phyloP scores from a whole-genome alignment of 495 filamentous ascomycete species.

The Talaromyces nanjingensis region DNA sequence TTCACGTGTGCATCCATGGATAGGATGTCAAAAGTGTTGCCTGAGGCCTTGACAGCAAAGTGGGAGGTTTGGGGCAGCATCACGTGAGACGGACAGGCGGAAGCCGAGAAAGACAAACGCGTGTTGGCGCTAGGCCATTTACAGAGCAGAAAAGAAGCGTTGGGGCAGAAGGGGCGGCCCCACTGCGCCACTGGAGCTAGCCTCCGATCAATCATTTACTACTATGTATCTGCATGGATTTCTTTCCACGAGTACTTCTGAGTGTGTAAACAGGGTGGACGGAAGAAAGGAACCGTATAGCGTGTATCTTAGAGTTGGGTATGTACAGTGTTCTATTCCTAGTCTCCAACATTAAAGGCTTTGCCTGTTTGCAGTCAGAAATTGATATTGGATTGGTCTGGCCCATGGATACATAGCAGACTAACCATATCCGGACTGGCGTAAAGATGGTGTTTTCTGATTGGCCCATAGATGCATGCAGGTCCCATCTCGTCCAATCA shows the following conservation, averaged over 20 bases:
- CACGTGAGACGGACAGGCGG: not conserved
- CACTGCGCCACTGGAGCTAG: not conserved
- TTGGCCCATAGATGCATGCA: not conserved
- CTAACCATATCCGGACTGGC: not conserved
- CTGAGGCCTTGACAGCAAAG: not conserved
- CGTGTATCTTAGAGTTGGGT: too few relatives aligned
- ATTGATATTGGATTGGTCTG: not conserved
- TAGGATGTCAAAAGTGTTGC: not conserved
- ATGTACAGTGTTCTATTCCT: too few relatives aligned
- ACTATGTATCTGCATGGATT: too few relatives aligned
- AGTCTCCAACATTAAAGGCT: not conserved
- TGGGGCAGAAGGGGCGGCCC: conserved; percentile 1
- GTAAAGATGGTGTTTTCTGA: not conserved
- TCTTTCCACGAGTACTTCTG: too few relatives aligned
- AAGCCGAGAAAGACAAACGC: not conserved
- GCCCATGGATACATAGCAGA: not conserved
- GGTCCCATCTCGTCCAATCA: not conserved
- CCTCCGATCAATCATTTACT: not conserved
- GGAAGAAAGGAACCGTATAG: too few relatives aligned
- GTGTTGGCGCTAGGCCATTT: not conserved
- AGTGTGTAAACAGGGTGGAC: too few relatives aligned
- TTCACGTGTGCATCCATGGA: not conserved
- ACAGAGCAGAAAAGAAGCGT: not conserved
- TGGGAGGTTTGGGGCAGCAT: not conserved
- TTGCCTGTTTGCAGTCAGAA: not conserved